Evolutionary conservation across 495 filamentous ascomycete genomes (phyloP).

Genomic region (Penicillium flavigenum): DNA sequence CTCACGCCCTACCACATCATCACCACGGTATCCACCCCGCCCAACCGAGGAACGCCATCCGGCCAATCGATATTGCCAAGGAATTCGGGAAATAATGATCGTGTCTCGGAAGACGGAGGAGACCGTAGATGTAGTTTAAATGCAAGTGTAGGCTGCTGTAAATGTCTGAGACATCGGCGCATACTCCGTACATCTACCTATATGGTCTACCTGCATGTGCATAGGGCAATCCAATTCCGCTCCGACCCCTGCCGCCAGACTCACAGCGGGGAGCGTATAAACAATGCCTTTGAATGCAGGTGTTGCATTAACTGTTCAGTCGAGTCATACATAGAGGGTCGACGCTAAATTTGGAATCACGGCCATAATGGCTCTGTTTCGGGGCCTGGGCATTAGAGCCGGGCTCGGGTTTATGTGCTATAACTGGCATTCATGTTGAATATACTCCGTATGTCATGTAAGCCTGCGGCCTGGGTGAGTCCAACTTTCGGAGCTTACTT

Average conservation of each 20-base stretch:
- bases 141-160: neutral
- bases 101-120: neutral
- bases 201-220: neutral
- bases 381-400: neutral
- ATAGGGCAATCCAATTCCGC: neutral
- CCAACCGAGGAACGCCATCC: neutral
- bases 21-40: neutral
- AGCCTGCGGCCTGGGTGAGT: neutral
- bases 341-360: neutral
- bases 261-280: neutral
- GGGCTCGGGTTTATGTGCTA: neutral
- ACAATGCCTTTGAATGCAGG: neutral
- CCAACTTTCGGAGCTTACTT: neutral
- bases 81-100: neutral
- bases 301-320: neutral
- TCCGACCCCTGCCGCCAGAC: neutral
- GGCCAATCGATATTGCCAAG: neutral
- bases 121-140: neutral
- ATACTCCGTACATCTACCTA: neutral
- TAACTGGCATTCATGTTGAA: neutral
- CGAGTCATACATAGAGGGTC: conserved; percentile 2
- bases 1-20: neutral
- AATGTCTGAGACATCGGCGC: neutral
- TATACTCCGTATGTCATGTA: neutral
- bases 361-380: conserved; percentile 1